Evolutionary conservation across 1,284 basidiomycete genomes (phyloP).

Genomic region (Puccinia sorghi): DNA sequence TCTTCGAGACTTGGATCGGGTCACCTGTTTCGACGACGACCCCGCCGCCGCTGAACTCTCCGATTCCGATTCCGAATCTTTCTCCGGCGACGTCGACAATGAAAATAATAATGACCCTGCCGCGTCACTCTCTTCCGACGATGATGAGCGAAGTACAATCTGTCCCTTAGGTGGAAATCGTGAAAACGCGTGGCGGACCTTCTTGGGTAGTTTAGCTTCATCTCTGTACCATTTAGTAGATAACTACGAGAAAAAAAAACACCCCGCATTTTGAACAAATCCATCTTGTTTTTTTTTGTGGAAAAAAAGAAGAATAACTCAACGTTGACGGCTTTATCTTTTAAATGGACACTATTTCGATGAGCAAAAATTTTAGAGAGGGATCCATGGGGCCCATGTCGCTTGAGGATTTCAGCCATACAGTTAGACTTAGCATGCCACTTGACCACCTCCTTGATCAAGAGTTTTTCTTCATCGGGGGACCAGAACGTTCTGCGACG

Average conservation of each 20-base stretch:
- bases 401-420: slow-evolving; percentile 36
- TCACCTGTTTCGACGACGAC: no score
- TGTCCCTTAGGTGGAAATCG: slow-evolving; percentile 26
- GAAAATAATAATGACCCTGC: not conserved
- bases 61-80: no score
- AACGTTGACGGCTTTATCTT: slow-evolving; percentile 48
- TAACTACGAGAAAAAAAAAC: slow-evolving; percentile 19
- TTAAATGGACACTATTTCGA: slow-evolving; percentile 35
- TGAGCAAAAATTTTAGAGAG: slow-evolving; percentile 20
- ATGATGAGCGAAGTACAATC: not conserved
- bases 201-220: not conserved
- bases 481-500: slow-evolving; percentile 30
- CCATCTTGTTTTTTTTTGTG: not conserved
- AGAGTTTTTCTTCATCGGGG: slow-evolving; percentile 35
- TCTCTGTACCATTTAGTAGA: slow-evolving; percentile 34
- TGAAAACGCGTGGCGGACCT: slow-evolving; percentile 2
- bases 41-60: no score
- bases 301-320: not conserved
- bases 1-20: no score
- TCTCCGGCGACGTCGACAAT: no score
- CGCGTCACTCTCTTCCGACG: not conserved
- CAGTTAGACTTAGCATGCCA: slow-evolving; percentile 17
- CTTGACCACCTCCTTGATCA: slow-evolving; percentile 36
- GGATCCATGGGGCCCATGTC: slow-evolving; percentile 31
- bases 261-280: not conserved